Evolutionary conservation across 202 grass and related monocot species (phyloP).

Genomic region (Panicum virgatum): DNA sequence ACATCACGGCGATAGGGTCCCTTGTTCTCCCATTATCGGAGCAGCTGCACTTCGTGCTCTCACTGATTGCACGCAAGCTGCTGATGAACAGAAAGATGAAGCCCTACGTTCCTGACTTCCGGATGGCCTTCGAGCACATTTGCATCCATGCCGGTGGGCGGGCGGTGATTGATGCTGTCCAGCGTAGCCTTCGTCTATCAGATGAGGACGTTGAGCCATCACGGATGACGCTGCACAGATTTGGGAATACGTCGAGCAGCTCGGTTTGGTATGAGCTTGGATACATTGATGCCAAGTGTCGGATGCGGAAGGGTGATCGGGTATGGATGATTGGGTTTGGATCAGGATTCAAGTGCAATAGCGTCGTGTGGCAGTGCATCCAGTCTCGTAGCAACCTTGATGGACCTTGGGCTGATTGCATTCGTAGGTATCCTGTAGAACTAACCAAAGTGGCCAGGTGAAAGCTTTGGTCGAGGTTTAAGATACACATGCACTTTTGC

Average conservation of each 20-base stretch:
- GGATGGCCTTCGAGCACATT: constrained; percentile 65
- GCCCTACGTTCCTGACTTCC: constrained; percentile 52
- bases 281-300: constrained; percentile 52
- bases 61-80: constrained; percentile 26
- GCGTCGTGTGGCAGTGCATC: constrained; percentile 64
- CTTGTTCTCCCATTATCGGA: constrained; percentile 60
- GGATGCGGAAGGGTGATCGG: constrained; percentile 49
- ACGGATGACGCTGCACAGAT: constrained; percentile 72
- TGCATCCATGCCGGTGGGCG: constrained; percentile 78
- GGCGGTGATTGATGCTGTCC: constrained; percentile 73
- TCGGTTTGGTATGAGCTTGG: constrained; percentile 87
- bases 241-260: constrained; percentile 88
- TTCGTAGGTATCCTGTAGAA: constrained; percentile 58
- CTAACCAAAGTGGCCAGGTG: constrained; percentile 22
- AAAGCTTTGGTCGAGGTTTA: neutral
- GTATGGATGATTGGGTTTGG: constrained; percentile 86
- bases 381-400: constrained; percentile 25
- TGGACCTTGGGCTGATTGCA: constrained; percentile 63
- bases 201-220: constrained; percentile 76
- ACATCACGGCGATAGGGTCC: constrained; percentile 50
- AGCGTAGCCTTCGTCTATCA: constrained; percentile 53
- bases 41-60: constrained; percentile 45
- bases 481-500: neutral
- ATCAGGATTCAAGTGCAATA: constrained; percentile 84
- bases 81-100: constrained; percentile 33